These are phyloP conservation scores for Debaryomyces castellii DNA, from an alignment of 805 yeast species.

Conservation along the genomic window DNA sequence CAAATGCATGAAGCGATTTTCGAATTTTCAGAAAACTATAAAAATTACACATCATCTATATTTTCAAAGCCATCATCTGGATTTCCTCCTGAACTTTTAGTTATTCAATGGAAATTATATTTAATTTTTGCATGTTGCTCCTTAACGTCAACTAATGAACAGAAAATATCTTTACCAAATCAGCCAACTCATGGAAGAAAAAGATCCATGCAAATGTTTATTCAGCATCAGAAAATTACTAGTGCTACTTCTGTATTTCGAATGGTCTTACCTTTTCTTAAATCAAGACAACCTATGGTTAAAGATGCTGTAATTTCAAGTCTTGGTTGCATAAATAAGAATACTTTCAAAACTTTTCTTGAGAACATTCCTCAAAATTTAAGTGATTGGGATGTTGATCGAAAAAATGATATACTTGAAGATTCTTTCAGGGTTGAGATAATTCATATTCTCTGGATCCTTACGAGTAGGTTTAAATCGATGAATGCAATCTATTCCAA, in stretches of 20 bases:
- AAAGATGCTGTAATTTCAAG: constrained; percentile 90
- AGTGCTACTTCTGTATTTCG: constrained; percentile 88
- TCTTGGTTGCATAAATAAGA: constrained; percentile 83
- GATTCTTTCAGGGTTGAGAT: constrained; percentile 67
- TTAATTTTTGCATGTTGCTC: constrained; percentile 91
- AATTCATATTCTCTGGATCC: constrained; percentile 68
- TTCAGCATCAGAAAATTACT: constrained; percentile 88
- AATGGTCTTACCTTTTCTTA: constrained; percentile 80
- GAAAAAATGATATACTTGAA: constrained; percentile 32
- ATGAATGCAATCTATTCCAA: constrained; percentile 55
- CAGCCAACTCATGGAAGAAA: constrained; percentile 67
- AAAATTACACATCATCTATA: constrained; percentile 34
- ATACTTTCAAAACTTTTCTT: constrained; percentile 78
- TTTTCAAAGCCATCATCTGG: constrained; percentile 25
- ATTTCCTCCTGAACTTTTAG: constrained; percentile 64
- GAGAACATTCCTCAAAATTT: constrained; percentile 70
- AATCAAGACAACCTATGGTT: constrained; percentile 64
- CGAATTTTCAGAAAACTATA: constrained; percentile 49
- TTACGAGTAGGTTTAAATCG: constrained; percentile 60
- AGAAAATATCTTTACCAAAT: constrained; percentile 56
- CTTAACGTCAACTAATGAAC: constrained; percentile 85
- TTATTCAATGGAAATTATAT: constrained; percentile 87
- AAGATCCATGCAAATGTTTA: constrained; percentile 73
- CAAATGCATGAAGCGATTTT: constrained; percentile 75
- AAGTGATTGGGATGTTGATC: constrained; percentile 44